These are phyloP conservation scores for Penicillium sp. DNA, from an alignment of 2,329 filamentous ascomycete genomes.

Conservation along the genomic window DNA sequence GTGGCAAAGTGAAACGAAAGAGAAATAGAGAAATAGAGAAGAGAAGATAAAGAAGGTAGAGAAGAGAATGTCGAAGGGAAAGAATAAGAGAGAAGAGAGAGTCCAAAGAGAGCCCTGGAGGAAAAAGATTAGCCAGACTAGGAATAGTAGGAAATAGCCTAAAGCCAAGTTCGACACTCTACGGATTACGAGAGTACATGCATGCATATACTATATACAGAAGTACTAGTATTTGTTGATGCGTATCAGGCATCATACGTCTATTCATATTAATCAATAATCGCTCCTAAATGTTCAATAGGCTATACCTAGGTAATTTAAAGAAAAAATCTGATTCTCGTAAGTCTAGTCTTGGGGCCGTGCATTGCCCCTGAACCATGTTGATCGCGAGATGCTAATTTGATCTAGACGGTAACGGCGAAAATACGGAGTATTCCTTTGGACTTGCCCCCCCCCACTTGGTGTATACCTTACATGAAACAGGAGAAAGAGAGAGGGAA, in stretches of 20 bases:
- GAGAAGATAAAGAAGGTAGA: neutral
- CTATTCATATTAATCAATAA: conserved; percentile 3
- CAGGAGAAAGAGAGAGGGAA: neutral
- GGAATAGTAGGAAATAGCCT: conserved; percentile 2
- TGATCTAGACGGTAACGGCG: neutral
- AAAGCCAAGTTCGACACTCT: neutral
- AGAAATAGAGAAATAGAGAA: neutral
- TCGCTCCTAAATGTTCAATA: neutral
- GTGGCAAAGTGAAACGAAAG: neutral
- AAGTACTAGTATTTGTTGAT: neutral
- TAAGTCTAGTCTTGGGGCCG: neutral
- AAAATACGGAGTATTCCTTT: neutral
- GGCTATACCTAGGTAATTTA: neutral
- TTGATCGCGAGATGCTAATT: conserved; percentile 7
- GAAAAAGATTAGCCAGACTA: neutral
- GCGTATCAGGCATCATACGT: neutral
- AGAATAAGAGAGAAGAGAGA: neutral
- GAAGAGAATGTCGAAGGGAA: neutral
- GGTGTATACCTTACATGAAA: neutral
- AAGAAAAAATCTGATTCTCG: neutral
- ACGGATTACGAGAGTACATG: no score
- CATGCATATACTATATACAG: neutral
- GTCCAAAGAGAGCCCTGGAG: neutral
- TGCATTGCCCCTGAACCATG: conserved; percentile 10
- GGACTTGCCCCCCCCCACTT: neutral